phyloP scores from a whole-genome alignment of 1,284 basidiomycete species.

The Malassezia restricta region DNA sequence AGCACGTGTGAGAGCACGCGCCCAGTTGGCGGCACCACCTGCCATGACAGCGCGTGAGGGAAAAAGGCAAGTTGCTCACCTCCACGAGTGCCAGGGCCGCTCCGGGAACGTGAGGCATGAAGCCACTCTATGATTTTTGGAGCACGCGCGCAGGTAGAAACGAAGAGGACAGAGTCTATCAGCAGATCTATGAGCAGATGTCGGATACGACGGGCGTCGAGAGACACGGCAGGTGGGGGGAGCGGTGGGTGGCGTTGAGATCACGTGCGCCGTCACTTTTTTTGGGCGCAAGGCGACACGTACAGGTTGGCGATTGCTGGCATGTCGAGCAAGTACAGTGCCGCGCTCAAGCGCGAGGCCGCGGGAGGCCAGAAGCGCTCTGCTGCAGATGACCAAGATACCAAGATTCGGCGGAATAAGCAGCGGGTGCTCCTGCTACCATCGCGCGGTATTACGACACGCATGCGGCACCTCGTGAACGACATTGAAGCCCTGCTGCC shows the following conservation, averaged over 20 bases:
- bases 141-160: too few relatives aligned
- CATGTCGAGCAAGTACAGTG: constrained; percentile 16
- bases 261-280: too few relatives aligned
- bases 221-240: too few relatives aligned
- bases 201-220: too few relatives aligned
- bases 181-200: too few relatives aligned
- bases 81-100: constrained; percentile 6
- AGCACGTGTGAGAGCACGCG: constrained; percentile 7
- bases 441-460: constrained; percentile 84
- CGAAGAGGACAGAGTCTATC: too few relatives aligned
- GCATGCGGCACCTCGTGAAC: constrained; percentile 94
- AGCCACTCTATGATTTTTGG: background rate
- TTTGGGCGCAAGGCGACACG: too few relatives aligned
- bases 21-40: constrained; percentile 12
- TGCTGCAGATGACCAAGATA: constrained; percentile 8
- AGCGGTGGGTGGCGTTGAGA: too few relatives aligned
- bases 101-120: background rate
- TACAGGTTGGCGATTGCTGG: too few relatives aligned
- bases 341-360: constrained; percentile 8
- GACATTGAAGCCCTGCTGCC: constrained; percentile 82
- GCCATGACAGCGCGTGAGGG: constrained; percentile 1
- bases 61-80: background rate
- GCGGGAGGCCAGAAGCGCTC: constrained; percentile 8
- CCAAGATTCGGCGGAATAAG: constrained; percentile 47
- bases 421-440: constrained; percentile 73